Evolutionary conservation across 441 rosid genomes (phyloP), one percentile per base, ranked within the genome.

Genomic region (Populus hybrid): DNA sequence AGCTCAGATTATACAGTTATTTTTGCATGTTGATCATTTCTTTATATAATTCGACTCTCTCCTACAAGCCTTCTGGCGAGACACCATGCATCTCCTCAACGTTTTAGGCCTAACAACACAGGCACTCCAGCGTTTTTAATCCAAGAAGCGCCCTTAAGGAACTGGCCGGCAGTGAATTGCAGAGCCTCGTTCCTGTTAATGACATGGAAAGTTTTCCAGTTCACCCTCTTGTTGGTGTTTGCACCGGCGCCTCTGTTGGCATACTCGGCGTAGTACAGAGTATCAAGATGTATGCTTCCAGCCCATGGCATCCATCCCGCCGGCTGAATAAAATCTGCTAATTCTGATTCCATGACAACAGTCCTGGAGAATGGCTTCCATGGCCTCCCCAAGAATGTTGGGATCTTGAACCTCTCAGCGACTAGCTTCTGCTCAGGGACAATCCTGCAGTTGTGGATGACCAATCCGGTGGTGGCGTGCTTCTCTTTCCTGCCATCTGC

Each of bases 281-380:
- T 80, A 11, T 77, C 77, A 3, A 83, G 76, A 16, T 42, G 72
- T 0, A 75, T 19, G 59, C 72, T 77, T 6, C 83, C 85, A 0
- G 30, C 30, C 85, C 85, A 83, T 3, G 83, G 81, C 7, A 64
- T n/a, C 83, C 83, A 83, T n/a, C 85, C 85, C 0, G 67, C 81
- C 0, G 85, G 85, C 2, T 80, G 85, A 46, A 83, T 83, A 16
- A 75, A 79, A 36, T 78, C 81, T 5, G 65, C 32, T 0, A 83
- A 71, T 34, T 83, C 79, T 16, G 85, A 83, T 32, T 83, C 81
- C 85, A 81, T 80, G 5, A 85, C n/a, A 6, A 83, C 70, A 4
- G 85, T 30, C 71, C 83, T 83, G 1, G 85, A 75, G 63, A 3
- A 80, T 9, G 67, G 63, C 35, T 75, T 83, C 85, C 85, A 83